Percentiles rank a stretch among this genome's conserved stretches.
Evolutionary conservation across 768 basidiomycete genomes (phyloP).

Genomic region (Pulveroboletus sp.): DNA sequence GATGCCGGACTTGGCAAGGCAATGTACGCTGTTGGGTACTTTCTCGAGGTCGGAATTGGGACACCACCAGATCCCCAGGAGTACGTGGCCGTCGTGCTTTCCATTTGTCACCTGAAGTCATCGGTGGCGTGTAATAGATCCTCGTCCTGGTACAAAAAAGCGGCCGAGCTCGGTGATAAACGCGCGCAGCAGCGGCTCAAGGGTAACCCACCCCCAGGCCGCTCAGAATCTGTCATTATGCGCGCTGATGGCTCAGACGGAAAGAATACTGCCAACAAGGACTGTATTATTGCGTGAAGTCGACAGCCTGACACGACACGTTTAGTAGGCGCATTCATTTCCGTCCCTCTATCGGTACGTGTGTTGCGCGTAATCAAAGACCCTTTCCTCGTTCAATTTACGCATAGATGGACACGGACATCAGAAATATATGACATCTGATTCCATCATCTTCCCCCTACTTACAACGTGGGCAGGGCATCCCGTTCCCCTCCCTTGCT

Average conservation of each 20-base stretch:
- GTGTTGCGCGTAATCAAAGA: conserved; percentile 2
- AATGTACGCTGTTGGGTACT: conserved; percentile 98
- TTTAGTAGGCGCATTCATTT: conserved; percentile 14
- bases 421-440: conserved; percentile 8
- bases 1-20: conserved; percentile 91
- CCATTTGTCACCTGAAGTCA: conserved; percentile 3
- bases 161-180: conserved; percentile 90
- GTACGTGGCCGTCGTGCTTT: conserved; percentile 38
- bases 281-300: conserved; percentile 81
- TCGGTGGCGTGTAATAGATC: conserved; percentile 43
- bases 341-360: conserved; percentile 2
- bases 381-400: conserved; percentile 7
- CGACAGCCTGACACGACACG: background rate
- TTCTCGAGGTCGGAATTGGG: conserved; percentile 92
- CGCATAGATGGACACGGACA: conserved; percentile 21
- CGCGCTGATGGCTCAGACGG: conserved; percentile 46
- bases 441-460: conserved; percentile 7
- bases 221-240: conserved; percentile 56
- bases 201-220: conserved; percentile 53
- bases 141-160: conserved; percentile 77
- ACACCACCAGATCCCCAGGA: conserved; percentile 61
- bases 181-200: conserved; percentile 83
- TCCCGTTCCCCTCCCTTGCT: background rate
- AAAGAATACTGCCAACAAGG: conserved; percentile 59
- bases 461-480: background rate